Base-by-base conservation (phyloP, 371 early-diverging fungal species). In the Mucor racemosus region DNA sequence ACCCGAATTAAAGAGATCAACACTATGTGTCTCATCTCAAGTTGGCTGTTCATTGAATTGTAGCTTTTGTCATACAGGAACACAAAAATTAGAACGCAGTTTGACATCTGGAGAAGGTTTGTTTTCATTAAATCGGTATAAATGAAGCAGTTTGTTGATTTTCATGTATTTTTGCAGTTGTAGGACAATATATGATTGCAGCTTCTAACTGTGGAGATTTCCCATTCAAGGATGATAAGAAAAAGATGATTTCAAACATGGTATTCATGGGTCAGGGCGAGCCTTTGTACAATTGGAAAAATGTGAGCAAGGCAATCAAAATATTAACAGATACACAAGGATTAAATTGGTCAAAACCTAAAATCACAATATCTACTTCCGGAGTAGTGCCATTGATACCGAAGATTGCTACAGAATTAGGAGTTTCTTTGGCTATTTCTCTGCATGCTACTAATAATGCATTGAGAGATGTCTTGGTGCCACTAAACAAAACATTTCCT, bases 231-330 rank as follows among this genome's bases (percentile, higher is more conserved):
- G 64, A 69, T 1, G 73, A 74, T n/a, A 68, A 71, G 17, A 79
- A 80, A 58, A 79, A 84, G 38, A 84, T 74, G 31, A 84, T 96
- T 38, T 84, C 88, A 21, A 94, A 94, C 71, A 90, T 95, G 65
- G 96, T 95, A 5, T 95, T 94, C 69, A 95, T 97, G 97, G 96
- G 95, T 26, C 94, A 94, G 84, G 97, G 89, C 4, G 97, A 97
- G 68, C 96, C 95, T 0, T 77, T 95, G 35, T 92, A 94, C 73
- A 95, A 94, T 73, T 95, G 91, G 80, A 80, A 75, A 75, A 77
- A 91, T 46, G 92, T 95, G 9, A 80, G 89, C 41, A 78, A 84
- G 21, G 94, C 97, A 1, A 81, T 96, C 48, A 65, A 81, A 15
- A 80, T 88, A 14, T 83, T 96, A 75, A 91, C 93, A 7, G 90